Evolutionary conservation across 2,329 filamentous ascomycete species (phyloP).

Genomic region (Monascus ruber): DNA sequence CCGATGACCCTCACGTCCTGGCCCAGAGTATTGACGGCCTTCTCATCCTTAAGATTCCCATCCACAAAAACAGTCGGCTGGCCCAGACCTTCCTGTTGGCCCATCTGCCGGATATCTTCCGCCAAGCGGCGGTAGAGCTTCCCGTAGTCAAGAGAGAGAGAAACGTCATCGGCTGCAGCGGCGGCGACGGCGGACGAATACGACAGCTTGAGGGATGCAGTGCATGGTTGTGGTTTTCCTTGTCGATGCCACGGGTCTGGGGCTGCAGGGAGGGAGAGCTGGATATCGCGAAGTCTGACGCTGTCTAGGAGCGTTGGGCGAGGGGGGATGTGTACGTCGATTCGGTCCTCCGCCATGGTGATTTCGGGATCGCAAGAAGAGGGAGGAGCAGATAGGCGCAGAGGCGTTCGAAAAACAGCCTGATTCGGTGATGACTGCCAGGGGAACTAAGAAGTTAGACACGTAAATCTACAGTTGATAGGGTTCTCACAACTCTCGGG

Average conservation of each 20-base stretch:
- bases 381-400: too few relatives aligned
- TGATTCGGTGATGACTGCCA: too few relatives aligned
- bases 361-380: background rate
- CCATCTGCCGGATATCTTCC: constrained; percentile 20
- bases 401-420: too few relatives aligned
- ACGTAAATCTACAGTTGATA: too few relatives aligned
- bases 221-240: constrained; percentile 35
- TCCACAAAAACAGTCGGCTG: constrained; percentile 17
- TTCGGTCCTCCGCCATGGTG: constrained; percentile 14
- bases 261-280: constrained; percentile 31
- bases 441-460: too few relatives aligned
- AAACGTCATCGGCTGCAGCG: constrained; percentile 33
- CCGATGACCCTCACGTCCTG: constrained; percentile 26
- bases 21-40: constrained; percentile 15
- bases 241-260: constrained; percentile 37
- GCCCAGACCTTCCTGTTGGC: constrained; percentile 11
- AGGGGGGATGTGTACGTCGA: constrained; percentile 20
- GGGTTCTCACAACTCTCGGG: too few relatives aligned
- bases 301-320: constrained; percentile 25
- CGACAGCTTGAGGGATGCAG: constrained; percentile 31
- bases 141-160: constrained; percentile 36
- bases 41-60: constrained; percentile 18
- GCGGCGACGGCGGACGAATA: constrained; percentile 31
- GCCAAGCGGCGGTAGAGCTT: constrained; percentile 34
- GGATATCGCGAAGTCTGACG: constrained; percentile 32